Conservation (phyloP, 1,139 yeast species). For the Blastobotrys capitulatus region DNA sequence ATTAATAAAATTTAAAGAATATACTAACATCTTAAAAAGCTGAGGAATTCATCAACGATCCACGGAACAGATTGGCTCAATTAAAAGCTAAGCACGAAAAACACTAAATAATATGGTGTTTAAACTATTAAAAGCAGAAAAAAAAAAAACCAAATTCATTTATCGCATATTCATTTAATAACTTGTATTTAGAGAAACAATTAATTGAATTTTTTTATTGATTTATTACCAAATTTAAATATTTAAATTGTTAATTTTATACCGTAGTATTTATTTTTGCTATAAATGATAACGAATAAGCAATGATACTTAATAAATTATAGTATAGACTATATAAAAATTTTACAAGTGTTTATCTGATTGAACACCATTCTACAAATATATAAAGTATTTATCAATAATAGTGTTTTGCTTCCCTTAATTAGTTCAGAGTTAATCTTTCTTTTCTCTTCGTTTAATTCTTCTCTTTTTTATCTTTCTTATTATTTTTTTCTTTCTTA, state of each 20-base stretch:
- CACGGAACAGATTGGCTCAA: constrained; percentile 53
- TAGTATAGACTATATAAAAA: too few relatives aligned
- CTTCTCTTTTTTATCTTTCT: constrained; percentile 23
- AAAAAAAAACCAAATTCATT: too few relatives aligned
- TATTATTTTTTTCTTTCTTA: constrained; percentile 29
- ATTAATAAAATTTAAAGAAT: background rate
- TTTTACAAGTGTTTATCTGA: too few relatives aligned
- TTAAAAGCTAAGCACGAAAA: constrained; percentile 16
- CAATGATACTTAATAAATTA: too few relatives aligned
- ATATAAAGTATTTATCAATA: too few relatives aligned
- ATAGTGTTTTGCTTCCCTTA: too few relatives aligned
- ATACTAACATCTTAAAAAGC: constrained; percentile 18
- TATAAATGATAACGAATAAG: too few relatives aligned
- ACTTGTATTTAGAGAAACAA: constrained; percentile 2
- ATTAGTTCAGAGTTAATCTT: too few relatives aligned
- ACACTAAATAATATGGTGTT: constrained; percentile 9
- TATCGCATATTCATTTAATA: background rate
- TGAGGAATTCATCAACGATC: constrained; percentile 65
- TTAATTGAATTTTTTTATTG: background rate
- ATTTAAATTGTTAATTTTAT: too few relatives aligned
- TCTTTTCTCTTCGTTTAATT: constrained; percentile 18
- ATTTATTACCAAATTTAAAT: background rate
- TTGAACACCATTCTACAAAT: too few relatives aligned
- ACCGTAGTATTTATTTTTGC: too few relatives aligned
- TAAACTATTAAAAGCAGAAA: too few relatives aligned